Base-by-base conservation (phyloP, 768 basidiomycete genomes). In the Russula dissimulans region DNA sequence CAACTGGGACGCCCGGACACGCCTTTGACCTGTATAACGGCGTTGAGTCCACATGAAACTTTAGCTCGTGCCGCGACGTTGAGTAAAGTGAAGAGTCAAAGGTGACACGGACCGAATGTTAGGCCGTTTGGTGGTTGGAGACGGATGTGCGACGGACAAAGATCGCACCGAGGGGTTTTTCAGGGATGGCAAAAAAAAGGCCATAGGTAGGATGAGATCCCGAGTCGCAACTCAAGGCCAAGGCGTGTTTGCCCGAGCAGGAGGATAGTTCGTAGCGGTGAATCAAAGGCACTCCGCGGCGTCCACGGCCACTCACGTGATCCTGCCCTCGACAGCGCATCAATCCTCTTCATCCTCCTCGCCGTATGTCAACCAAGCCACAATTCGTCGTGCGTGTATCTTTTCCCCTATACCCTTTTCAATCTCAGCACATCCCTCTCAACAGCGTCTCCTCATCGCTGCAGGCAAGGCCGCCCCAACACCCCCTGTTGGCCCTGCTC, bases 391-490 rank as follows among this genome's bases (percentile, higher is more conserved):
- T 91, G 72, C 64, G 86, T 80, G 31, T 50, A 49, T 53, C 54
- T 50, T 46, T 47, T 36, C 57, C 41, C 42, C 55, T 47, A 51
- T 46, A 31, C 50, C 43, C 39, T 56, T 38, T 32, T 17, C 5
- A 17, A 29, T 49, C 38, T 50, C 39, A 31, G 42, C 65, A 54
- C 47, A 14, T 1, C 26, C 34, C 36, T 17, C 4, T 63, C 51
- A 26, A 62, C 66, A 91, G 91, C 89, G 91, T 63, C 76, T 98
- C 59, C 80, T 95, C 53, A 84, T 97, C 61, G 83, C 86, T 53
- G 95, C 95, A 46, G 94, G 92, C 46, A 97, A 97, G 71, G 95
- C 95, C 39, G 87, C 95, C 31, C 95, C 95, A 17, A 89, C 91
- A 42, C 95, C 95, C 58, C 95, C 95, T 9, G 89, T 99, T 54